These are phyloP conservation scores for Blastobotrys terrestris DNA, from an alignment of 805 yeast species.

Conservation along the genomic window DNA sequence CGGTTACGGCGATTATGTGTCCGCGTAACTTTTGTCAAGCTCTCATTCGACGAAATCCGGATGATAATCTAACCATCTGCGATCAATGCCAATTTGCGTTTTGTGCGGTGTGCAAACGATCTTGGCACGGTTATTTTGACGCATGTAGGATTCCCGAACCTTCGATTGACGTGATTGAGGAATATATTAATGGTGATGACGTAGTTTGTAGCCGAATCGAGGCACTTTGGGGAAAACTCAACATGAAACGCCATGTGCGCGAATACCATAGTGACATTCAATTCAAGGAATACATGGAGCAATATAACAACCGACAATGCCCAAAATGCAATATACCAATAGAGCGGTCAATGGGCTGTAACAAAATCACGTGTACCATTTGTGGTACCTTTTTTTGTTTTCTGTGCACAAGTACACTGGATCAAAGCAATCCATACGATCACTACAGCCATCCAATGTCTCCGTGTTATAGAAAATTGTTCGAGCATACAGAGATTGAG, in stretches of 20 bases:
- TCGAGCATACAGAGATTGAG: constrained; percentile 16
- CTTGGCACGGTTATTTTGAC: constrained; percentile 22
- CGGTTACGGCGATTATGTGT: constrained; percentile 12
- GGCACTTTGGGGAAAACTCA: constrained; percentile 17
- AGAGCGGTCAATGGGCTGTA: constrained; percentile 18
- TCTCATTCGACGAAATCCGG: constrained; percentile 15
- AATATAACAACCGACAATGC: constrained; percentile 10
- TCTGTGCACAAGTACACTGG: constrained; percentile 12
- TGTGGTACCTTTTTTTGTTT: constrained; percentile 19
- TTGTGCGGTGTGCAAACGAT: constrained; percentile 17
- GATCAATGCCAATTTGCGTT: constrained; percentile 21
- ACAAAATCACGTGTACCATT: constrained; percentile 18
- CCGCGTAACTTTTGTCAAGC: constrained; percentile 18
- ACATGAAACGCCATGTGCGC: constrained; percentile 12
- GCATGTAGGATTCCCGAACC: constrained; percentile 16
- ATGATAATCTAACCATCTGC: constrained; percentile 18
- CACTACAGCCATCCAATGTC: constrained; percentile 16
- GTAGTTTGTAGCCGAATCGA: constrained; percentile 10
- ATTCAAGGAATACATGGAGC: constrained; percentile 16
- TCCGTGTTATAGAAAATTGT: constrained; percentile 15
- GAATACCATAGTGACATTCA: constrained; percentile 12
- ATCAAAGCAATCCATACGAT: constrained; percentile 13
- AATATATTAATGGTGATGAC: constrained; percentile 14
- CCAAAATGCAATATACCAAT: constrained; percentile 19
- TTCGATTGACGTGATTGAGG: constrained; percentile 8